Base-by-base conservation (phyloP, 768 basidiomycete species). In the Royoungia palumana region DNA sequence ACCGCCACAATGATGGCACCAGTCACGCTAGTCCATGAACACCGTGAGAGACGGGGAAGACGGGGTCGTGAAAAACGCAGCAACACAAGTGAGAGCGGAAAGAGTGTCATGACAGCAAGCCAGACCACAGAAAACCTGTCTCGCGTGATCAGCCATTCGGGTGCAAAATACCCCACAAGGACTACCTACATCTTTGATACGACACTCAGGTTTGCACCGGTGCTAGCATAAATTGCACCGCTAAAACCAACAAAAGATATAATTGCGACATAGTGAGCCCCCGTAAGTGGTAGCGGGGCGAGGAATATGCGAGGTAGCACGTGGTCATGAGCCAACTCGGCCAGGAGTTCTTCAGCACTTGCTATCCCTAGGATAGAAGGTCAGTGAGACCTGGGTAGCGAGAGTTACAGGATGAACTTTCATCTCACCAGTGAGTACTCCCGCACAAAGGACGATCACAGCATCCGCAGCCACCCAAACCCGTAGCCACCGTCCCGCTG, bases 391-490 rank as follows among this genome's bases (percentile, higher is more conserved):
- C 20, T 9, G n/a, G n/a, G n/a, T n/a, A n/a, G n/a, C n/a, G n/a
- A n/a, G 48, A 24, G 48, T 34, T 25, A 41, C 13, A 24, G n/a
- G 21, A 5, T 32, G 7, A 16, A 44, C 20, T 22, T 13, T 42
- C 21, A 14, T 51, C 62, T 52, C 56, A 75, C 87, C 86, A 35
- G 85, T 82, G 8, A 89, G 70, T 22, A 88, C 80, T 1, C 85
- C 85, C 2, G 83, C 86, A 47, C 81, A 84, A 3, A 89, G 73
- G 13, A 88, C 87, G n/a, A 85, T 62, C 38, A 83, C 73, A 4
- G 85, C 83, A 55, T 90, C 87, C 0, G 79, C 72, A 1, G 81
- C 83, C 11, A 87, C 70, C 73, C 78, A 79, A 12, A 72, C 73
- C 14, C 83, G 70, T 20, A 89, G 58, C 84, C 84, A 87, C 13